phyloP scores from a whole-genome alignment of 2,329 filamentous ascomycete species.

The Arthrobotrys sinensis region DNA sequence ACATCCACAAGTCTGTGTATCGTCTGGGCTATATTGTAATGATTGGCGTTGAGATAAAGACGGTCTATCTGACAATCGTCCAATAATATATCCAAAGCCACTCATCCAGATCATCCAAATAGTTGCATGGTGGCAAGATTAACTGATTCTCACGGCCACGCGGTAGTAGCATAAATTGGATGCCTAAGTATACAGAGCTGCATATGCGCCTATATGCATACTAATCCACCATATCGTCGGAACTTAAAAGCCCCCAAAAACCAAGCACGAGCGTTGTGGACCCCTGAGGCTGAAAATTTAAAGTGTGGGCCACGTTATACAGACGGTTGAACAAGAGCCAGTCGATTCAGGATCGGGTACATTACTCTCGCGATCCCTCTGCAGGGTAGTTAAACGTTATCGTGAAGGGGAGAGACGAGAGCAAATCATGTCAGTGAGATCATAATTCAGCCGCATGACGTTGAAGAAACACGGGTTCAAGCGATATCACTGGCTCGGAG shows the following conservation, averaged over 20 bases:
- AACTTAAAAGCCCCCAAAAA: constrained; percentile 15
- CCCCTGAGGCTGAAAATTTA: constrained; percentile 54
- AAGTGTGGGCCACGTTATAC: constrained; percentile 16
- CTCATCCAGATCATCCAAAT: background rate
- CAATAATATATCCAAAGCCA: constrained; percentile 29
- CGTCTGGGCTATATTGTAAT: background rate
- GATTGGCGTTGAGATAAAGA: background rate
- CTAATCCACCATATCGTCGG: constrained; percentile 25
- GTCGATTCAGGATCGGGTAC: constrained; percentile 42
- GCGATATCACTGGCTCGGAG: constrained; percentile 5
- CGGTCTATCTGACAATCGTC: constrained; percentile 7
- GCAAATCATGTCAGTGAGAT: constrained; percentile 20
- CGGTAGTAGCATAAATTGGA: constrained; percentile 5
- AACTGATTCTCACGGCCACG: constrained; percentile 15
- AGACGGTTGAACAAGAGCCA: constrained; percentile 53
- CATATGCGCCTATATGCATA: constrained; percentile 20
- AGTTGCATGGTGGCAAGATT: constrained; percentile 9
- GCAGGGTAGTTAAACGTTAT: constrained; percentile 39
- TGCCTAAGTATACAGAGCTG: background rate
- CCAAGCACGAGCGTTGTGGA: background rate
- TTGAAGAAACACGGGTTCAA: constrained; percentile 7
- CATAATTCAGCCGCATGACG: constrained; percentile 18
- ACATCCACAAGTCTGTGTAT: background rate
- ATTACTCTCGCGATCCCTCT: constrained; percentile 33
- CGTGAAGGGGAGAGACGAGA: background rate